Base-by-base conservation (phyloP, 2,329 filamentous ascomycete species). In the Graphium sp. region DNA sequence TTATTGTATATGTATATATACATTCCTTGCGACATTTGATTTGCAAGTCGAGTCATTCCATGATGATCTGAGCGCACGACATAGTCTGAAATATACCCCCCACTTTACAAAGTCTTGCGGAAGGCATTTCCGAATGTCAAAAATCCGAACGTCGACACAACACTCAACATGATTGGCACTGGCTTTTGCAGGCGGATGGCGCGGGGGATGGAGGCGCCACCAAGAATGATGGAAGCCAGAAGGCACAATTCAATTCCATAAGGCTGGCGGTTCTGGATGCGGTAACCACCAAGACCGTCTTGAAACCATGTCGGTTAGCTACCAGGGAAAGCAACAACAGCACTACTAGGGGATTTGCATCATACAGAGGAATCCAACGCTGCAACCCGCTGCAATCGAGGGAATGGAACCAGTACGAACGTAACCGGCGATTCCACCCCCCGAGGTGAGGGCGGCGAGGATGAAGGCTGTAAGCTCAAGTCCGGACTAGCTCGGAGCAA, bases 181-280 rank as follows among this genome's bases (percentile, higher is more conserved):
- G 82, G 80, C 66, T 95, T 98, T 41, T 66, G 62, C 23, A 74
- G 67, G 50, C 74, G 81, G 44, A 98, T 73, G 5, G 84, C 89
- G 29, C 89, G 68, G 9, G 89, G 89, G 34, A 95, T 75, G 2
- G 81, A 78, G 23, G 79, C 79, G 13, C 83, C 84, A 23, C 66
- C 87, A 20, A 98, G 66, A 16, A 95, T 57, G n/a, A 83, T 44
- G 1, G 82, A 92, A 5, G 89, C 89, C 24, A 94, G 61, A 7
- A 98, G 65, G n/a, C 78, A 81, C 24, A 93, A 60, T 54, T 95
- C 89, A 40, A 91, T 57, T 36, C 87, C 89, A 50, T 89, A 93
- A 4, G 79, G 49, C 48, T 83, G 66, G 35, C 66, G 60, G 41
- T 72, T 74, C 42, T 77, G 74, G 37, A 93, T 74, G 34, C 85